Base-by-base conservation (phyloP, 352 stramenopile genomes). In the Phytopythium ostracodes region DNA sequence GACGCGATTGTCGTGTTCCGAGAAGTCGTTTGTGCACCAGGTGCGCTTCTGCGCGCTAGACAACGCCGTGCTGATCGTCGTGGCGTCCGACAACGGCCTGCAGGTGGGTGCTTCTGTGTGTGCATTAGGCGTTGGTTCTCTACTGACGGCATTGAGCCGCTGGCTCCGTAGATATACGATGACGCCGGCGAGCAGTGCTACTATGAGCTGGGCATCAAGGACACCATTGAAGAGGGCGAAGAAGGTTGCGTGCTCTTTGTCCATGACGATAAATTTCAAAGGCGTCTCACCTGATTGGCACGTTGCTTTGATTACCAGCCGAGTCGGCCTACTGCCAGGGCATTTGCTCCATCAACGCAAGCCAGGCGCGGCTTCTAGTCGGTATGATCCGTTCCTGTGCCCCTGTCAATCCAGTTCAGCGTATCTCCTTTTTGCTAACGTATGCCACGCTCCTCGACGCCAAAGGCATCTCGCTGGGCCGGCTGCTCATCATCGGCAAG, bases 21-120 rank as follows among this genome's bases (percentile, higher is more conserved):
- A 84, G 60, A 85, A 84, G 54, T 82, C 72, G 36, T 67, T 68
- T 22, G 69, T 85, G 27, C 76, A 87, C 66, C 80, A 92, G 79
- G 80, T 87, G 46, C 80, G 79, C 44, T 68, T 92, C 53, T 90
- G 78, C 56, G 51, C 62, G 20, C 59, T 92, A 0, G 72, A 83
- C 5, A 61, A 65, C 44, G 65, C 71, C 7, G 59, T 70, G 27
- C 68, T 88, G 43, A 84, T 90, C 57, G 83, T 88, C 17, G 81
- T 86, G n/a, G 77, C 79, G 6, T 87, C 75, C 0, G 79, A 89
- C 29, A 73, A 76, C 22, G 82, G 82, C 18, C 67, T 83, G 22
- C 75, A 87, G 71, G 78, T 89, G 62, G 10, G 62, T 60, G 43
- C 4, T 15, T 42, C 20, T 47, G 44, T 1, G 53, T 22, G 20